phyloP scores from a whole-genome alignment of 2,329 filamentous ascomycete genomes.

The Penicillium hesseltinei region DNA sequence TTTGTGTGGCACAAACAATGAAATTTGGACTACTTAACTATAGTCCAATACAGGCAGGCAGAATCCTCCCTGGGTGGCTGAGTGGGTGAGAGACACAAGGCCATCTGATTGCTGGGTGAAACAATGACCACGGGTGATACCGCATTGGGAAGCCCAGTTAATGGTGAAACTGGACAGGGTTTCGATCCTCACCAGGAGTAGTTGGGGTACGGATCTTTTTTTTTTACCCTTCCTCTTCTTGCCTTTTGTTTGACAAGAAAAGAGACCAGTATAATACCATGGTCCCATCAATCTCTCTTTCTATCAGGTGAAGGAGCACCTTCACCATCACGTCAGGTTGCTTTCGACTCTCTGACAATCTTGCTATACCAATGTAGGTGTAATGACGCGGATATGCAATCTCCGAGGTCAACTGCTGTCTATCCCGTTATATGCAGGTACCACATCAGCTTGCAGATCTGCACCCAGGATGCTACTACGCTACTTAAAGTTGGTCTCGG shows the following conservation, averaged over 20 bases:
- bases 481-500: not conserved
- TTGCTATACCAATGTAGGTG: not conserved
- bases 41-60: not conserved
- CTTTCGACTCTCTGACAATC: not conserved
- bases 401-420: not conserved
- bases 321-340: too few species aligned
- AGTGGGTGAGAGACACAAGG: slow-evolving; percentile 4
- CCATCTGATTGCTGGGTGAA: not conserved
- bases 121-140: not conserved
- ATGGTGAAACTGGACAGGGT: not conserved
- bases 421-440: not conserved
- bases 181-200: not conserved
- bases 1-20: not conserved
- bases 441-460: not conserved
- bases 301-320: not conserved
- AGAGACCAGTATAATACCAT: not conserved
- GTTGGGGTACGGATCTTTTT: not conserved
- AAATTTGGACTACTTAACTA: not conserved
- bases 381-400: not conserved
- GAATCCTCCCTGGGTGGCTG: not conserved
- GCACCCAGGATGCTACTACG: not conserved
- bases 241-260: not conserved
- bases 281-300: not conserved
- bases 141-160: not conserved
- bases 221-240: not conserved